A percentile compares a stretch with the other conserved stretches of the same genome.
Evolutionary conservation across 2,329 filamentous ascomycete species (phyloP).

Genomic region (Claviceps maximensis): DNA sequence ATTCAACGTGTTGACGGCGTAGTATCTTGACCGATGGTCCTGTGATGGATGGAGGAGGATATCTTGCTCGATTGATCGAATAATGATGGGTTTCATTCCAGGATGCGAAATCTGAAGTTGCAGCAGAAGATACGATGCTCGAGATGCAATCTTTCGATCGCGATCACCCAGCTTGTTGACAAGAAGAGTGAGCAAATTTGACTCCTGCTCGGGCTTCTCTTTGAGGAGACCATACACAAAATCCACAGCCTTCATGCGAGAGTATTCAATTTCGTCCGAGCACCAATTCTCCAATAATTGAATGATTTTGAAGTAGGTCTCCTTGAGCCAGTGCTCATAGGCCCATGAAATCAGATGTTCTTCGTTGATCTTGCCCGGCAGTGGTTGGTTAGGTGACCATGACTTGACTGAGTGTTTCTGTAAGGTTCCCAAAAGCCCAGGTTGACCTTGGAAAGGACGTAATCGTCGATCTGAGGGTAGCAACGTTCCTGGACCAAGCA

Average conservation of each 20-base stretch:
- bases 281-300: conserved; percentile 88
- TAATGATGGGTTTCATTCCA: conserved; percentile 82
- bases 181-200: conserved; percentile 77
- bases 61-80: conserved; percentile 75
- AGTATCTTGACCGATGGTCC: conserved; percentile 81
- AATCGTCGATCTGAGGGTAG: conserved; percentile 74
- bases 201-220: conserved; percentile 94
- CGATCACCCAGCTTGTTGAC: conserved; percentile 96
- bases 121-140: conserved; percentile 83
- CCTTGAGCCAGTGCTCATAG: conserved; percentile 92
- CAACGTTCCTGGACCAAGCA: conserved; percentile 78
- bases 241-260: conserved; percentile 73
- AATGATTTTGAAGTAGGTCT: conserved; percentile 82
- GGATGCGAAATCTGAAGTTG: conserved; percentile 83
- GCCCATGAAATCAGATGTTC: conserved; percentile 76
- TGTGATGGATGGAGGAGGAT: conserved; percentile 79
- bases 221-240: conserved; percentile 86
- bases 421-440: conserved; percentile 58
- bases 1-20: conserved; percentile 90
- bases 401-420: conserved; percentile 41
- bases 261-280: conserved; percentile 89
- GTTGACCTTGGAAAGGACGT: conserved; percentile 65
- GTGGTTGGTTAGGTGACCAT: conserved; percentile 56
- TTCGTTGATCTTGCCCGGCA: conserved; percentile 63
- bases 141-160: conserved; percentile 88